Base-by-base conservation (phyloP, 225 moss, liverwort and hornwort species). In the Pleurozium schreberi region DNA sequence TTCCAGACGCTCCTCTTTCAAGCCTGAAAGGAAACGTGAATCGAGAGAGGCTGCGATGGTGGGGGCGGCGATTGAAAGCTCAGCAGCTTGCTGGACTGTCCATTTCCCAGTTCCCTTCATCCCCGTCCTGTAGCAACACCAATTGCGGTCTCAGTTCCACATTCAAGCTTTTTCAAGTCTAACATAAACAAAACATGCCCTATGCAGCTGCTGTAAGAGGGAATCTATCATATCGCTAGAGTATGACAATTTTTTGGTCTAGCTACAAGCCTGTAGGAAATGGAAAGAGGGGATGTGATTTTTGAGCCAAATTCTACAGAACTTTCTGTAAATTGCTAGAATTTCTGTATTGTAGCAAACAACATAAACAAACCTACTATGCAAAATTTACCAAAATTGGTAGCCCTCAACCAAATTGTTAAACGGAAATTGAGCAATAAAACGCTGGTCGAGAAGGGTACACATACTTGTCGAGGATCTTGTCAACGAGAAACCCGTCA, bases 101-200 rank as follows among this genome's bases (percentile, higher is more conserved):
- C 97, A 96, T 71, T 96, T 96, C 43, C 97, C 97, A 8, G 97
- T 98, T 3, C 97, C 97, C 82, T 98, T 98, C 97, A 98, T 98
- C 40, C 97, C 97, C 57, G 97, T 98, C 91, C 88, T 88, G n/a
- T 47, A 62, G 45, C 38, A 71, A 40, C 43, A 55, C 25, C 5
- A 66, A 67, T 33, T 34, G 43, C 33, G 55, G 67, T 42, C 57
- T 87, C 21, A 80, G 36, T 50, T 16, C 18, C 43, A 66, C 53
- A 65, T n/a, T 76, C 76, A 62, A 60, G 73, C 12, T 71, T 34
- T 53, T 42, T 58, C 57, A 89, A 81, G 50, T 83, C 45, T 17
- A 84, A 63, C 42, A 79, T 36, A 67, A 38, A 31, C 15, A 58
- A 81, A 34, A 26, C 77, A 85, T 66, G 81, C 34, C 57, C 49